Evolutionary conservation across 2,329 filamentous ascomycete species (phyloP).

Genomic region (Corynespora cassiicola): DNA sequence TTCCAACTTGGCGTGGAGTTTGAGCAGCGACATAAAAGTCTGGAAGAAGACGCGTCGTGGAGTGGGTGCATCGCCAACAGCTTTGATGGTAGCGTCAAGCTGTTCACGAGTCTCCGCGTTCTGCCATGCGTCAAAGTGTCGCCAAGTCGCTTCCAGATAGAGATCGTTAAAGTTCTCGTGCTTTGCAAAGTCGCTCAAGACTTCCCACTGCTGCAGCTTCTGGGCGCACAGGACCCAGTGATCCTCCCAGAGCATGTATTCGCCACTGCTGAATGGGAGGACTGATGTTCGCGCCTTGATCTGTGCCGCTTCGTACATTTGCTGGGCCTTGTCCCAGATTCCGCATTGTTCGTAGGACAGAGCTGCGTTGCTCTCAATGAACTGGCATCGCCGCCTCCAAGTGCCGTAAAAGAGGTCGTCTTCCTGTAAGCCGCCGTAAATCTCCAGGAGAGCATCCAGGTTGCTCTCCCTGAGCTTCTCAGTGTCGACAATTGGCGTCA

Average conservation of each 20-base stretch:
- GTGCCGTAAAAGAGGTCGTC: constrained; percentile 98
- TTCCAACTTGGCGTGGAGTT: constrained; percentile 90
- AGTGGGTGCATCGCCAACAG: constrained; percentile 95
- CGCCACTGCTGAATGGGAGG: constrained; percentile 93
- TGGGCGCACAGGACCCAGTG: constrained; percentile 98
- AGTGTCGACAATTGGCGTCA: constrained; percentile 84
- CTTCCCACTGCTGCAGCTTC: constrained; percentile 99
- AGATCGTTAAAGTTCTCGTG: constrained; percentile 99
- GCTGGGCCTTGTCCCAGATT: constrained; percentile 99
- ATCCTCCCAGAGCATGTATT: constrained; percentile 99
- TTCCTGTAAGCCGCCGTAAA: constrained; percentile 90
- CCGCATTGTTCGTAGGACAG: constrained; percentile 98
- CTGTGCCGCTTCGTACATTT: constrained; percentile 94
- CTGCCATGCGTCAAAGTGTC: constrained; percentile 94
- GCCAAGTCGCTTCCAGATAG: constrained; percentile 93
- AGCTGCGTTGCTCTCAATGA: constrained; percentile 96
- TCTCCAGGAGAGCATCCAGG: constrained; percentile 90
- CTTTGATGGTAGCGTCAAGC: constrained; percentile 92
- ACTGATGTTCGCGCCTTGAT: constrained; percentile 96
- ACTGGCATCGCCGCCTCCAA: constrained; percentile 93
- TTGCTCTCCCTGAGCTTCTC: constrained; percentile 89
- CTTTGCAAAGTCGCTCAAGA: constrained; percentile 95
- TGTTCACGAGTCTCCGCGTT: constrained; percentile 85
- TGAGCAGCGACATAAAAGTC: constrained; percentile 95
- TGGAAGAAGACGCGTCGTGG: constrained; percentile 96